Base-by-base conservation (phyloP, 768 basidiomycete species). In the Boletus insuetus region DNA sequence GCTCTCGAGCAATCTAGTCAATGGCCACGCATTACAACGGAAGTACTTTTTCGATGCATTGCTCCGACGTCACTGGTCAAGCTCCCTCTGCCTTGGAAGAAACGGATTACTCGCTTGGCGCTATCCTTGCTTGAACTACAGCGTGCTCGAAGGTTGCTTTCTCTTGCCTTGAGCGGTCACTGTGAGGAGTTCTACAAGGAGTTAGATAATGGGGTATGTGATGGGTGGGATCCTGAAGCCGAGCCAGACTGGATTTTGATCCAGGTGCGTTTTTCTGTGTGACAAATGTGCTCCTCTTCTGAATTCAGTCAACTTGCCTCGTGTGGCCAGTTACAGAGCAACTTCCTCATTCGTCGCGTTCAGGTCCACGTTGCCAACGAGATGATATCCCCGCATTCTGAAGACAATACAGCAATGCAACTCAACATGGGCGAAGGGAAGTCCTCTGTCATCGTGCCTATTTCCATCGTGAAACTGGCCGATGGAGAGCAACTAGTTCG, bases 171-270 rank as follows among this genome's bases (percentile, higher is more conserved):
- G 0, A 49, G 56, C 3, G 40, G 49, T 19, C 66, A 64, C 5
- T 45, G 52, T 3, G 70, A 72, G 4, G 74, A 74, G 2, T 63
- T 75, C 29, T 60, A 44, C 22, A 65, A 53, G 48, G 66, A 70
- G 40, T 6, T 67, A 3, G 39, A 57, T 1, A 71, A 67, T 3
- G 52, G 44, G 5, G 64, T 60, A 12, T 62, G 52, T 12, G 55
- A 62, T 13, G 63, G 51, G 1, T 63, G 59, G 59, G 31, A 64
- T n/a, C 49, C 58, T 1, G 49, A 65, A 39, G 19, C n/a, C 1
- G 53, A 72, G 49, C 65, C 71, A 0, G 76, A 77, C 48, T 80
- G 77, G 79, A 58, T 78, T 1, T 54, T 79, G 29, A 70, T 79
- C 11, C 78, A 80, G 67, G 74, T 77, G 11, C 31, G 47, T 49